These are phyloP conservation scores for Gomphus bonarii DNA, from an alignment of 1,284 basidiomycete genomes.

Conservation along the genomic window DNA sequence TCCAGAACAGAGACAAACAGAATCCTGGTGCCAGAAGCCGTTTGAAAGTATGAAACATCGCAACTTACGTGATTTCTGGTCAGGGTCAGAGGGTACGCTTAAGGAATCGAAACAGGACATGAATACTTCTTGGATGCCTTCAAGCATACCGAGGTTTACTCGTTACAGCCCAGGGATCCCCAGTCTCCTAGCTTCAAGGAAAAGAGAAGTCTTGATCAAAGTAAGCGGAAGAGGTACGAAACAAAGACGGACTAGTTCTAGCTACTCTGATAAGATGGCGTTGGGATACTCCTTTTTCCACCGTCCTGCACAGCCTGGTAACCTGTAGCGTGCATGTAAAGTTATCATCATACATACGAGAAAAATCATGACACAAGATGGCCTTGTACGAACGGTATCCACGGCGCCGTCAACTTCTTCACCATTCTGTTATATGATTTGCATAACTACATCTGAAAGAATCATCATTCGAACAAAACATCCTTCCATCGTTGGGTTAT, in stretches of 20 bases:
- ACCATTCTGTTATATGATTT: slow-evolving; percentile 15
- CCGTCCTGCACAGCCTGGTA: slow-evolving; percentile 41
- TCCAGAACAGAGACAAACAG: slow-evolving; percentile 36
- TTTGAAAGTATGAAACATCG: background rate
- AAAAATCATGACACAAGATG: background rate
- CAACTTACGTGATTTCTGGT: slow-evolving; percentile 23
- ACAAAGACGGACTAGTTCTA: slow-evolving; percentile 23
- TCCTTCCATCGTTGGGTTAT: background rate
- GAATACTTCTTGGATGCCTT: background rate
- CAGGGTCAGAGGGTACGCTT: slow-evolving; percentile 37
- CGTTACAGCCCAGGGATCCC: slow-evolving; percentile 41
- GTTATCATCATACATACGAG: background rate
- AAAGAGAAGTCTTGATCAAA: background rate
- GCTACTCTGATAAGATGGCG: slow-evolving; percentile 39
- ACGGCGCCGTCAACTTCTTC: slow-evolving; percentile 41
- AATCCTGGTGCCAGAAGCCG: background rate
- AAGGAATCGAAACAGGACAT: background rate
- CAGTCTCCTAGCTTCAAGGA: slow-evolving; percentile 29
- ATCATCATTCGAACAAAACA: background rate
- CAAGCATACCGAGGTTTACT: background rate
- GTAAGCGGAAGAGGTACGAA: background rate
- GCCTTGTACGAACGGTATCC: slow-evolving; percentile 24
- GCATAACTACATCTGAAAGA: slow-evolving; percentile 13
- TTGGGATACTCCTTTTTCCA: slow-evolving; percentile 44
- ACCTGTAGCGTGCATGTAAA: slow-evolving; percentile 33